A percentile compares a stretch with the other conserved stretches of the same genome.
Evolutionary conservation across 2,329 filamentous ascomycete species (phyloP).

Genomic region (Cytospora schulzeri): DNA sequence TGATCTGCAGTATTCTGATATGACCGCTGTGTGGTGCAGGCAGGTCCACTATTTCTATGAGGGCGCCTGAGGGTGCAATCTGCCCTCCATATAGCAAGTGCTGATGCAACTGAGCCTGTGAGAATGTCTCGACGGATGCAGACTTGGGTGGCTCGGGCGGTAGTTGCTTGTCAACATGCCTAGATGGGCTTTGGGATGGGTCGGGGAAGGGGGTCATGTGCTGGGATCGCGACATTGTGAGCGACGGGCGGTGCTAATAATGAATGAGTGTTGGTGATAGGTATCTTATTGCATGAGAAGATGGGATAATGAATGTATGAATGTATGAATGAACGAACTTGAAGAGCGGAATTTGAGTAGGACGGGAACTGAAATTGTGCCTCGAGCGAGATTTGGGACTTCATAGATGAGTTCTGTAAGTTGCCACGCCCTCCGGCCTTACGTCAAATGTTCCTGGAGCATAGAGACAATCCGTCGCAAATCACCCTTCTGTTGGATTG

Average conservation of each 20-base stretch:
- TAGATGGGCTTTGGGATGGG: conserved; percentile 5
- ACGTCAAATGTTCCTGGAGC: conserved; percentile 16
- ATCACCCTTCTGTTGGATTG: conserved; percentile 8
- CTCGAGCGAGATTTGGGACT: neutral
- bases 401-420: neutral
- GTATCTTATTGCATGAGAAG: neutral
- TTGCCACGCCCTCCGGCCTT: conserved; percentile 3
- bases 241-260: neutral
- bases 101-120: conserved; percentile 18
- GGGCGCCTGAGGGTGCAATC: conserved; percentile 34
- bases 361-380: neutral
- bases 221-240: conserved; percentile 14
- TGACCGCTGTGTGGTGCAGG: conserved; percentile 78
- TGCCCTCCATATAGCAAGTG: conserved; percentile 11
- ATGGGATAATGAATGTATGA: neutral
- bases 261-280: neutral
- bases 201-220: neutral
- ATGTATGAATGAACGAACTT: too few relatives aligned
- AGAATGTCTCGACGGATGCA: conserved; percentile 19
- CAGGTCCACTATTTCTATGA: conserved; percentile 72
- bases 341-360: neutral
- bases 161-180: conserved; percentile 22
- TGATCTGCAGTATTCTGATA: conserved; percentile 86
- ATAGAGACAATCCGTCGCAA: neutral
- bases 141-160: conserved; percentile 27